Conservation (phyloP, 768 basidiomycete species). For the Boletus barrowsii region DNA sequence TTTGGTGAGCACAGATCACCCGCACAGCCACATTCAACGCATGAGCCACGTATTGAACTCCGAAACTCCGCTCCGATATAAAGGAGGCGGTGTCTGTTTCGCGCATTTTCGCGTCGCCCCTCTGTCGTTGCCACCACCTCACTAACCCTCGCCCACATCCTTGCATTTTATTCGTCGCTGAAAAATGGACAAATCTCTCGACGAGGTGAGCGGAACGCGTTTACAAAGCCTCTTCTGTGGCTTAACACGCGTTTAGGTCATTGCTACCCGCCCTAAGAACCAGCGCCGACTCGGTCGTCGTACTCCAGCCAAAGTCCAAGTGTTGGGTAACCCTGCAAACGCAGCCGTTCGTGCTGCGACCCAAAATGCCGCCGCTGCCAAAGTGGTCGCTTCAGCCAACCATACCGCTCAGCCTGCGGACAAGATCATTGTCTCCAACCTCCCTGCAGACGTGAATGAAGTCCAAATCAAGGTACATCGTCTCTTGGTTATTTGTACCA, state of each 20-base stretch:
- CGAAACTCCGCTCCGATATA: conserved; percentile 30
- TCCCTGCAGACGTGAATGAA: conserved; percentile 92
- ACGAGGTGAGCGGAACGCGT: conserved; percentile 55
- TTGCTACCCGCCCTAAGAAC: conserved; percentile 54
- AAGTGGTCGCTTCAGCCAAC: conserved; percentile 39
- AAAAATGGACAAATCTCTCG: conserved; percentile 80
- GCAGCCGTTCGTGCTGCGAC: conserved; percentile 54
- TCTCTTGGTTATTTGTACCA: not conserved
- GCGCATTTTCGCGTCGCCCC: conserved; percentile 24
- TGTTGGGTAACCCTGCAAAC: conserved; percentile 55
- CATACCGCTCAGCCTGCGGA: conserved; percentile 49
- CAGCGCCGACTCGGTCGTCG: conserved; percentile 42
- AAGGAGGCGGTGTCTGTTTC: not conserved
- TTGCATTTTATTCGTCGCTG: not conserved
- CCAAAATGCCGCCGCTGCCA: conserved; percentile 40
- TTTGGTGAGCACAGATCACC: not conserved
- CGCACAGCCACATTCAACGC: conserved; percentile 10
- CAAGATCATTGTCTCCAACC: conserved; percentile 95
- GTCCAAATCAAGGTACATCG: conserved; percentile 81
- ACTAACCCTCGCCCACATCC: not conserved
- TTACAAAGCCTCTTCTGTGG: not conserved
- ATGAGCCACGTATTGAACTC: conserved; percentile 17
- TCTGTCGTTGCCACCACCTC: conserved; percentile 26
- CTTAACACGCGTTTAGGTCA: conserved; percentile 49
- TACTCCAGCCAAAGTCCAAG: conserved; percentile 49